Base-by-base conservation (phyloP, 2,329 filamentous ascomycete genomes). In the Fusarium citri region DNA sequence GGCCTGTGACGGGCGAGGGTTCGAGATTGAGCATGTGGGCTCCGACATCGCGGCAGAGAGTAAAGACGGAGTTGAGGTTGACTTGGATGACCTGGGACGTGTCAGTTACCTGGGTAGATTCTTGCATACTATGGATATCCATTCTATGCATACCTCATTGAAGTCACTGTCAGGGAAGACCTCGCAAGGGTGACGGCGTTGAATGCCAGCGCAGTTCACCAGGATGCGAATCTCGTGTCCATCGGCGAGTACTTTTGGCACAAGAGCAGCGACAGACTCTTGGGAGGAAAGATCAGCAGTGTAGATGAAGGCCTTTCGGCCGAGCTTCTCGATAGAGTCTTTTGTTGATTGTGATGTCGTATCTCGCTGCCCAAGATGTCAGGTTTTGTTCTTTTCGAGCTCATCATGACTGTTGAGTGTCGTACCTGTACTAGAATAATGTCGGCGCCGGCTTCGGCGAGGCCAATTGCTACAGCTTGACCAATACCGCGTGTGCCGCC, bases 191-290 rank as follows among this genome's bases (percentile, higher is more conserved):
- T 96, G 92, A 16, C 94, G 86, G 67, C 89, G 86, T 80, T 97
- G 94, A 77, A 97, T 94, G 26, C 94, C 94, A 20, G 92, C 94
- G 81, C 92, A 95, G 82, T 94, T 97, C 73, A 97, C 83, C 10
- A 97, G 87, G 76, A 97, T 92, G 76, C 92, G 87, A 68, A 97
- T 88, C 76, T 88, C 76, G 77, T 89, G 85, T 50, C 86, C 87
- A 75, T 90, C 88, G 43, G 83, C 81, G n/a, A 92, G 82, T 59
- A 94, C 79, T 22, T 81, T 80, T 25, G 90, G 87, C 2, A 89
- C 82, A 4, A 94, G 84, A 1, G 81, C 79, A n/a, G 85, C 81
- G 57, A 94, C 89, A 23, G 88, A 87, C 22, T 81, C 75, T n/a
- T 83, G 78, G 4, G 85, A 88, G 41, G 88, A 83, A 26, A 94